These are phyloP conservation scores for Medicago lupulina DNA, from an alignment of 306 rosid genomes.

Conservation along the genomic window DNA sequence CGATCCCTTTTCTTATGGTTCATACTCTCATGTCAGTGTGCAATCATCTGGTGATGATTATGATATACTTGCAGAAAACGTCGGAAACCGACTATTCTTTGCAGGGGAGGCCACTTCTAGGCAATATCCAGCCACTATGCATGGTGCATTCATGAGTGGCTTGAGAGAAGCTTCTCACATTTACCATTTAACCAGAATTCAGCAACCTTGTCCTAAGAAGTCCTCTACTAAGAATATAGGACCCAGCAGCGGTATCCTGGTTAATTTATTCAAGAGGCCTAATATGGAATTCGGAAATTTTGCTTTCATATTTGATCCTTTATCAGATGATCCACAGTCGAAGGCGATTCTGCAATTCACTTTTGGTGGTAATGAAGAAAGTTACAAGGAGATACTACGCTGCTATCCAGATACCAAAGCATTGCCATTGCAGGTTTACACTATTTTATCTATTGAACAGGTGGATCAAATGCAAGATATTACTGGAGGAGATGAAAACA, in stretches of 20 bases:
- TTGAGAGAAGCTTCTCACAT: conserved; percentile 90
- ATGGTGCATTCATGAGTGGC: conserved; percentile 94
- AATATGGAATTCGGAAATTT: conserved; percentile 70
- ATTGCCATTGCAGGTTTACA: conserved; percentile 66
- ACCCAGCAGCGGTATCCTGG: conserved; percentile 51
- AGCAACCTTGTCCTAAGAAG: conserved; percentile 55
- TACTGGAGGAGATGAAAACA: conserved; percentile 52
- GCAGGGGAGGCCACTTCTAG: conserved; percentile 97
- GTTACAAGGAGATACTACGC: conserved; percentile 40
- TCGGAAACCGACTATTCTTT: conserved; percentile 79
- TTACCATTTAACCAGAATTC: conserved; percentile 48
- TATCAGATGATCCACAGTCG: conserved; percentile 59
- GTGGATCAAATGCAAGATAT: conserved; percentile 57
- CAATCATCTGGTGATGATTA: conserved; percentile 85
- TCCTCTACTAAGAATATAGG: conserved; percentile 55
- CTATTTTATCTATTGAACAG: conserved; percentile 71
- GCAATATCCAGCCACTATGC: conserved; percentile 97
- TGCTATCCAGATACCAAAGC: conserved; percentile 45
- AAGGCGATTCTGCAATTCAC: conserved; percentile 70
- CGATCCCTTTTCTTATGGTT: conserved; percentile 86
- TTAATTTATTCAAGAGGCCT: conserved; percentile 69
- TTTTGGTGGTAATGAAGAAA: conserved; percentile 51
- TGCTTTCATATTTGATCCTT: conserved; percentile 64
- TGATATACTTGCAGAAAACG: conserved; percentile 84
- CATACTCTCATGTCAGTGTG: conserved; percentile 91